phyloP scores from a whole-genome alignment of 1,284 basidiomycete genomes.

The Cryptococcus sp. region DNA sequence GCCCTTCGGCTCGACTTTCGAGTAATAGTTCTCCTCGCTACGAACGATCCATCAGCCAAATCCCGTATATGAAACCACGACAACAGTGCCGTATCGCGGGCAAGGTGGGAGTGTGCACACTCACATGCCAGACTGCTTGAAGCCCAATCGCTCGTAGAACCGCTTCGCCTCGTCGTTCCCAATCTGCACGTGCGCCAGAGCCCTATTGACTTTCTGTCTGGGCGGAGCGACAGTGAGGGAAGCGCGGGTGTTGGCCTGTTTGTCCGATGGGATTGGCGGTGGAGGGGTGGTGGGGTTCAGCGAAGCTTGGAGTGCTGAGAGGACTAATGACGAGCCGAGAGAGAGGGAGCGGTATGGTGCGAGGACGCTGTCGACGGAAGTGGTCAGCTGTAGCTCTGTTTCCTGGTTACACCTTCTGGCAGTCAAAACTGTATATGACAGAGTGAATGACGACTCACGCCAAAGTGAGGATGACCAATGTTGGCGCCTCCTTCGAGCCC shows the following conservation, averaged over 20 bases:
- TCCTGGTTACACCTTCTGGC: too few relatives aligned
- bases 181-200: conserved; percentile 47
- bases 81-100: neutral
- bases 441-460: conserved; percentile 37
- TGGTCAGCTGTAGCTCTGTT: neutral
- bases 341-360: conserved; percentile 51
- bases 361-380: conserved; percentile 34
- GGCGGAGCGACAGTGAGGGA: conserved; percentile 34
- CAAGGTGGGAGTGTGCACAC: conserved; percentile 17
- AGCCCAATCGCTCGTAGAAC: conserved; percentile 51
- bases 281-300: conserved; percentile 46
- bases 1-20: conserved; percentile 46
- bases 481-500: conserved; percentile 36
- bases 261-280: conserved; percentile 39
- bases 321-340: conserved; percentile 48
- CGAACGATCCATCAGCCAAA: conserved; percentile 8
- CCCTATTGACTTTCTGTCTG: conserved; percentile 41
- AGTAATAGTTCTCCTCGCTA: conserved; percentile 48
- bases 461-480: conserved; percentile 48
- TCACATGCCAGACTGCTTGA: conserved; percentile 46
- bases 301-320: conserved; percentile 36
- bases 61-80: neutral
- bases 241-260: conserved; percentile 39
- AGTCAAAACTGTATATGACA: neutral
- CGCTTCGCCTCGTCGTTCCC: conserved; percentile 48